Conservation (phyloP, 257 asterid species). For the Verbena officinalis region DNA sequence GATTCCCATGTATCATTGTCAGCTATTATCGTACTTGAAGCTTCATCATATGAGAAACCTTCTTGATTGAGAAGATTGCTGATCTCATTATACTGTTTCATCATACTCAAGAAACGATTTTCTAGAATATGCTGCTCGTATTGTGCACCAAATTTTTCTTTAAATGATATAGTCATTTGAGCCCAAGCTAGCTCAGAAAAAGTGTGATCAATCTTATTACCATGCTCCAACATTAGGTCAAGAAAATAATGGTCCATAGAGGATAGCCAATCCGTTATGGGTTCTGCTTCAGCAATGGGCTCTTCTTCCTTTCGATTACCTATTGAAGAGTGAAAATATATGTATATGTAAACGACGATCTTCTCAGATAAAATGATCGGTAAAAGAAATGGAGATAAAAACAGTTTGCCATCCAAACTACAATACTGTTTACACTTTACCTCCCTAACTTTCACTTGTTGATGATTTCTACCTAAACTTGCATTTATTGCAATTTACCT, state of each 20-base stretch:
- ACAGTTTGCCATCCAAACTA: too few species aligned
- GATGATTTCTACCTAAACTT: too few species aligned
- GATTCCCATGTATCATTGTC: slow-evolving; percentile 35
- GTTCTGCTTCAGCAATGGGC: slow-evolving; percentile 8
- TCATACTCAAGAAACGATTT: slow-evolving; percentile 30
- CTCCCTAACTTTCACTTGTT: too few species aligned
- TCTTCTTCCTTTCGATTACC: slow-evolving; percentile 32
- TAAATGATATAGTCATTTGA: slow-evolving; percentile 38
- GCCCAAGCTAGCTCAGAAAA: slow-evolving; percentile 44
- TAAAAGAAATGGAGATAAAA: too few species aligned
- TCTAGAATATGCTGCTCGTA: slow-evolving; percentile 39
- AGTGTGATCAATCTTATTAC: slow-evolving; percentile 28
- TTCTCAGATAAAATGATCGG: neutral
- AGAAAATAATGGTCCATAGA: slow-evolving; percentile 39
- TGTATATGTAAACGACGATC: neutral
- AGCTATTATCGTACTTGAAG: slow-evolving; percentile 32
- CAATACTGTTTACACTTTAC: too few species aligned
- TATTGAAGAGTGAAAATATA: slow-evolving; percentile 14
- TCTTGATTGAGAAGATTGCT: slow-evolving; percentile 40
- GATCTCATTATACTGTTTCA: slow-evolving; percentile 43
- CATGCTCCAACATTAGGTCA: slow-evolving; percentile 40
- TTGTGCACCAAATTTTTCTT: slow-evolving; percentile 32
- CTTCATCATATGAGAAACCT: slow-evolving; percentile 44
- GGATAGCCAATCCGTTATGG: slow-evolving; percentile 30
- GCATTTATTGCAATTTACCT: too few species aligned